Percentiles rank a stretch among this genome's conserved stretches.
Evolutionary conservation across 345 rosid genomes (phyloP).

Genomic region (Barbarea vulgaris): DNA sequence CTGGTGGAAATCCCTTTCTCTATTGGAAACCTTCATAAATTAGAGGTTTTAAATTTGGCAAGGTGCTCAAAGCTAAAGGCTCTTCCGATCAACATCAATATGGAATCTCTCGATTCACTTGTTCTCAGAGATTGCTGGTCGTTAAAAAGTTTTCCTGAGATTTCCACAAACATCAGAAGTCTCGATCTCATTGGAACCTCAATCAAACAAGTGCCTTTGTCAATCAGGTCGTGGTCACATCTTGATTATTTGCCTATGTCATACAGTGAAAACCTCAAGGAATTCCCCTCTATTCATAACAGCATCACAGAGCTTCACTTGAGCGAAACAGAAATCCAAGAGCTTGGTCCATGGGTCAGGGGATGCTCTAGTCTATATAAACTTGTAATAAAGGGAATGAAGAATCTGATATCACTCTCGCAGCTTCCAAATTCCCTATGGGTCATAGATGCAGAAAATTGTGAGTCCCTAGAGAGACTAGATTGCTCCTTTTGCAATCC

Average conservation of each 20-base stretch:
- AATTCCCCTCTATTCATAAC: not conserved
- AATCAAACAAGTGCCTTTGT: not conserved
- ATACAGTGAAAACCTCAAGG: not conserved
- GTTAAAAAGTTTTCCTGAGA: not conserved
- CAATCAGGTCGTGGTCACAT: not conserved
- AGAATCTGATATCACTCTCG: not conserved
- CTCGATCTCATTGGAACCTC: not conserved
- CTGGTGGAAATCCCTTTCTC: not conserved
- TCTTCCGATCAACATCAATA: not conserved
- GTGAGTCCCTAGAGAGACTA: not conserved
- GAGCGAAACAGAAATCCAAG: not conserved
- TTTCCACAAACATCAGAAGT: not conserved
- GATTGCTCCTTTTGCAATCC: not conserved
- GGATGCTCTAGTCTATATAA: not conserved
- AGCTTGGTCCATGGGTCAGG: not conserved
- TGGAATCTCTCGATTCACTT: not conserved
- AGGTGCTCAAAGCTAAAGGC: not conserved
- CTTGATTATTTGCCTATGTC: not conserved
- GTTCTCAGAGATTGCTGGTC: not conserved
- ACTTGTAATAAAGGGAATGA: not conserved
- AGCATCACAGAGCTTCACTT: not conserved
- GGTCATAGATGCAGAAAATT: not conserved
- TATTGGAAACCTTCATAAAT: not conserved
- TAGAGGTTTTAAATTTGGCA: accelerated
- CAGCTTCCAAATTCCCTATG: not conserved